phyloP scores from a whole-genome alignment of 2,329 filamentous ascomycete genomes.

The Emericellopsis atlantica region DNA sequence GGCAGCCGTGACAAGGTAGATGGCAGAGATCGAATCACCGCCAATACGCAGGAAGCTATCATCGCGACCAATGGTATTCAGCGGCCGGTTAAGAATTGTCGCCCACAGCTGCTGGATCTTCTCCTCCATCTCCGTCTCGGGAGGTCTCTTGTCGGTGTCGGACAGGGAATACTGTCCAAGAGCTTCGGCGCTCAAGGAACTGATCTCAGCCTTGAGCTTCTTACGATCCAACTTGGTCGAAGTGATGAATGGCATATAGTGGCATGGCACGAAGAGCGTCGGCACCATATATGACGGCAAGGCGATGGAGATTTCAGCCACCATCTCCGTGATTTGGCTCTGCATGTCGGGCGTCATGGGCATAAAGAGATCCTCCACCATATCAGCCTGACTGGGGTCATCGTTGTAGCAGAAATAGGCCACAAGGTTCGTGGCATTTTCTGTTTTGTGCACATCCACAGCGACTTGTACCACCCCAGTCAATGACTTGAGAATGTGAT shows the following conservation, averaged over 20 bases:
- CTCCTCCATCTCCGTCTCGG: constrained; percentile 9
- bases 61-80: constrained; percentile 2
- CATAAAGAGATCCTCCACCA: constrained; percentile 4
- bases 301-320: constrained; percentile 3
- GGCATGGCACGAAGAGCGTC: constrained; percentile 8
- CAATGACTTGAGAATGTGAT: not conserved
- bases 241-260: constrained; percentile 7
- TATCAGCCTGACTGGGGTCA: not conserved
- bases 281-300: constrained; percentile 10
- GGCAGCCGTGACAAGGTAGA: constrained; percentile 3
- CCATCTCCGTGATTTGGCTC: constrained; percentile 6
- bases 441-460: constrained; percentile 1
- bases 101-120: constrained; percentile 19
- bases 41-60: constrained; percentile 6
- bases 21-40: constrained; percentile 7
- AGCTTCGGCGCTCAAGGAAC: not conserved
- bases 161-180: constrained; percentile 7
- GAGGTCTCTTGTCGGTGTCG: constrained; percentile 7
- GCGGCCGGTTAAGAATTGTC: constrained; percentile 1
- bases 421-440: not conserved
- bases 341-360: constrained; percentile 3
- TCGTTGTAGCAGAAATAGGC: constrained; percentile 1
- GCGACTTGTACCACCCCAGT: not conserved
- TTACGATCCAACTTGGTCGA: constrained; percentile 7
- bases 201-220: constrained; percentile 1